These are phyloP conservation scores for Phaffia tasmanica DNA, from an alignment of 768 basidiomycete species.

Conservation along the genomic window DNA sequence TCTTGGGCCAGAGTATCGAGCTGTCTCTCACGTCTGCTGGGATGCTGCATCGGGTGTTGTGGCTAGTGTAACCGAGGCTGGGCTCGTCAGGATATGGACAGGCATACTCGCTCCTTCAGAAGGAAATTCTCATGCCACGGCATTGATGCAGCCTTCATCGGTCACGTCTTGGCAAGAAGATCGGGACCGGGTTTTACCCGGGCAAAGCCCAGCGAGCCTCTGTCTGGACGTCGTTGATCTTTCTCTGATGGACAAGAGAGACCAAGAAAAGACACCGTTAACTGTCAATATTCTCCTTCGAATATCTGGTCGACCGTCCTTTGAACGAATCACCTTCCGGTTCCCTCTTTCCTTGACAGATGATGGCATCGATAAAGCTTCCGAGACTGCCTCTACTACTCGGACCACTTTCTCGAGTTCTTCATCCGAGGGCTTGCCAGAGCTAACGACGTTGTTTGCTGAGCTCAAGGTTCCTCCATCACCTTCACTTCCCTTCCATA, in stretches of 20 bases:
- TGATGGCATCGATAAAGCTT: too few species aligned
- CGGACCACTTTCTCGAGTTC: neutral
- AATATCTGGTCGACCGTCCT: neutral
- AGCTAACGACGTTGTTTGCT: conserved; percentile 16
- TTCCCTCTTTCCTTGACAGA: neutral
- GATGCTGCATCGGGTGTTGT: conserved; percentile 11
- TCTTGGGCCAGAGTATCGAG: conserved; percentile 1
- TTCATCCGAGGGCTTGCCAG: neutral
- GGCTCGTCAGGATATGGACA: conserved; percentile 14
- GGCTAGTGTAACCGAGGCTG: conserved; percentile 6
- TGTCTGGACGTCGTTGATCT: conserved; percentile 8
- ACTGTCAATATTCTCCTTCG: conserved; percentile 13
- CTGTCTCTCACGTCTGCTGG: conserved; percentile 20
- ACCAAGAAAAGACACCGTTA: neutral
- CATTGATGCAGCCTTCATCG: too few species aligned
- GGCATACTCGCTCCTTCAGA: neutral
- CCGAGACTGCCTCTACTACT: neutral
- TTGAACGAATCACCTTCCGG: conserved; percentile 16
- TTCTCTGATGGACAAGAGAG: neutral
- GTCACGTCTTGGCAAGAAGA: conserved; percentile 4
- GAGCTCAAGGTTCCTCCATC: conserved; percentile 15
- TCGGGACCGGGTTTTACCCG: neutral
- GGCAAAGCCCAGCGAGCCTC: conserved; percentile 1
- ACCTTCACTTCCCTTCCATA: conserved; percentile 10
- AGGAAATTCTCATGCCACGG: too few species aligned